phyloP scores from a whole-genome alignment of 2,329 filamentous ascomycete species.

The Colletotrichum cereale region DNA sequence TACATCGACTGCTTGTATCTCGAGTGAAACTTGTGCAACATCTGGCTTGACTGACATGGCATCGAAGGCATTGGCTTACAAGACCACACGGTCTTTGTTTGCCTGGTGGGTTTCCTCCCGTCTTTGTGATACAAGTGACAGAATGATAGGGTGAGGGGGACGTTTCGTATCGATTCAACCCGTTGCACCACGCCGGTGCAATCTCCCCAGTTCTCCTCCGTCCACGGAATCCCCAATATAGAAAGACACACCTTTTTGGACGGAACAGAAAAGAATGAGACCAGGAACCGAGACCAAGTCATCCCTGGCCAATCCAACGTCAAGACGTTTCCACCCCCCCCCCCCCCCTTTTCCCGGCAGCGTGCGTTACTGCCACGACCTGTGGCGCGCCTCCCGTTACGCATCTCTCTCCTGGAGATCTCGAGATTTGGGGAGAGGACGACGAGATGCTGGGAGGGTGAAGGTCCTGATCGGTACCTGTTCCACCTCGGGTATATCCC shows the following conservation, averaged over 20 bases:
- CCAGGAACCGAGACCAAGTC: neutral
- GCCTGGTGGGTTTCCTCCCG: neutral
- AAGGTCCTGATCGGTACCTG: neutral
- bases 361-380: neutral
- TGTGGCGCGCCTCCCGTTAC: neutral
- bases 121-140: neutral
- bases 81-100: neutral
- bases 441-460: neutral
- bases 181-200: neutral
- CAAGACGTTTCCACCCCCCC: too few species aligned
- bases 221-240: neutral
- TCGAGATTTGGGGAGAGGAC: neutral
- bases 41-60: neutral
- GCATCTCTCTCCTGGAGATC: neutral
- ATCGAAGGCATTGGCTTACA: neutral
- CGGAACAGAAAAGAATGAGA: neutral
- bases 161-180: neutral
- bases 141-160: too few species aligned
- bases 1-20: neutral
- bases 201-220: neutral
- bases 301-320: neutral
- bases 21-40: neutral
- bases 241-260: neutral
- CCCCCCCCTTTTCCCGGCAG: neutral
- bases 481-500: neutral